Evolutionary conservation across 495 filamentous ascomycete genomes (phyloP).

Genomic region (Usnea hakonensis): DNA sequence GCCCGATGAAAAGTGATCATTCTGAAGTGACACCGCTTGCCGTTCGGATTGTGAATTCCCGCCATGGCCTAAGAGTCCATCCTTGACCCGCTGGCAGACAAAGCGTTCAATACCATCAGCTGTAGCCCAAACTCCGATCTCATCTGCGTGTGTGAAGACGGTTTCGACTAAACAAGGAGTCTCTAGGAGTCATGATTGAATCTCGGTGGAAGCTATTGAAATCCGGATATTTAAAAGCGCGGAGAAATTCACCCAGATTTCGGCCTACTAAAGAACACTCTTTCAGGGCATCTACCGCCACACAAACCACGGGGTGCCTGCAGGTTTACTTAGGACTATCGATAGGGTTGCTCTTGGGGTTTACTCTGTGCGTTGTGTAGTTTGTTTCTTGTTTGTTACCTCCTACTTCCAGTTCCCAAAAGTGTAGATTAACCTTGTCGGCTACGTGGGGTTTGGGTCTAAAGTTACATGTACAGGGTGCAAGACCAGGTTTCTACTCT

Average conservation of each 20-base stretch:
- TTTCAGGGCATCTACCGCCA: background rate
- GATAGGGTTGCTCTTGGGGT: background rate
- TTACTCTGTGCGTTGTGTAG: too few relatives aligned
- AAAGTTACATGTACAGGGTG: too few relatives aligned
- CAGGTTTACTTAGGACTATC: background rate
- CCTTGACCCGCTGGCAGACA: background rate
- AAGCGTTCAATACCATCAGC: background rate
- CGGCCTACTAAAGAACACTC: background rate
- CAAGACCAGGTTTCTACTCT: too few relatives aligned
- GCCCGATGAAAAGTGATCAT: background rate
- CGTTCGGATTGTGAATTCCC: background rate
- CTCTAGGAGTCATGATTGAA: background rate
- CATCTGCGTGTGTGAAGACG: background rate
- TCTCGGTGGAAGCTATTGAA: background rate
- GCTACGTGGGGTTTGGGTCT: too few relatives aligned
- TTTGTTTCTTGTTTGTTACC: too few relatives aligned
- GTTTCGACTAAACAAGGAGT: background rate
- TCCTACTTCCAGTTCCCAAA: too few relatives aligned
- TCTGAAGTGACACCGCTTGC: background rate
- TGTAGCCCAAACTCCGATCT: background rate
- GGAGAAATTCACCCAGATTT: background rate
- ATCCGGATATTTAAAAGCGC: background rate
- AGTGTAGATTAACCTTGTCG: too few relatives aligned
- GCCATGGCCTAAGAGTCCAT: background rate
- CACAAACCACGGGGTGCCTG: background rate